Base-by-base conservation (phyloP, 495 filamentous ascomycete genomes). In the Astrothelium macrocarpum region DNA sequence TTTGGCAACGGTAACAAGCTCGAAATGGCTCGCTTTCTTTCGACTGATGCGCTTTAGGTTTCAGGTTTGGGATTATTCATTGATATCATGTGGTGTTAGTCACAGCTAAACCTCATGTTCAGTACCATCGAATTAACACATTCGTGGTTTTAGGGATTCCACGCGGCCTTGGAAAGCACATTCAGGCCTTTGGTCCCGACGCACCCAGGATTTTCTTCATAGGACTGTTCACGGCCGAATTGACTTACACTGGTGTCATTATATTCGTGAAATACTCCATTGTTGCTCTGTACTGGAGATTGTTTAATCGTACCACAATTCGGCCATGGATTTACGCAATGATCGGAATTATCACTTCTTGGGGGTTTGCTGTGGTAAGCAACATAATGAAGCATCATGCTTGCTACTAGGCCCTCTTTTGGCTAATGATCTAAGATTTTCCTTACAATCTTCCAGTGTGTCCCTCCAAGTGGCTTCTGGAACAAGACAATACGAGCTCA, bases 271-370 rank as follows among this genome's bases (percentile, higher is more conserved):
- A 60, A 26, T 25, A 23, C n/a, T 32, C 59, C 26, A 60, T 60
- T 12, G 12, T 60, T 12, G 29, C 59, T 12, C 28, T 60, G 16
- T 60, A 60, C 59, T 60, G 59, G 59, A 32, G 59, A 36, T 29
- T 60, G 9, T 60, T 60, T 16, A 36, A 32, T 18, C 43, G 43
- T 3, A 49, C 43, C n/a, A 18, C 9, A 11, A 49, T 49, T 49
- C 7, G 43, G 18, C 43, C 43, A 18, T 49, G 43, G 43, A 49
- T 49, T 18, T 49, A 49, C 43, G 10, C 26, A 12, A 12, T 42
- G 10, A 9, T n/a, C 11, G 31, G 14, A 32, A 31, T 60, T 10
- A 25, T 60, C 25, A 60, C 29, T 12, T 32, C 59, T 25, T 60
- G 59, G 59, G 39, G 32, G 1, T 36, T 60, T 3, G 59, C 59